phyloP scores from a whole-genome alignment of 495 filamentous ascomycete species.

The Neurospora sp. region DNA sequence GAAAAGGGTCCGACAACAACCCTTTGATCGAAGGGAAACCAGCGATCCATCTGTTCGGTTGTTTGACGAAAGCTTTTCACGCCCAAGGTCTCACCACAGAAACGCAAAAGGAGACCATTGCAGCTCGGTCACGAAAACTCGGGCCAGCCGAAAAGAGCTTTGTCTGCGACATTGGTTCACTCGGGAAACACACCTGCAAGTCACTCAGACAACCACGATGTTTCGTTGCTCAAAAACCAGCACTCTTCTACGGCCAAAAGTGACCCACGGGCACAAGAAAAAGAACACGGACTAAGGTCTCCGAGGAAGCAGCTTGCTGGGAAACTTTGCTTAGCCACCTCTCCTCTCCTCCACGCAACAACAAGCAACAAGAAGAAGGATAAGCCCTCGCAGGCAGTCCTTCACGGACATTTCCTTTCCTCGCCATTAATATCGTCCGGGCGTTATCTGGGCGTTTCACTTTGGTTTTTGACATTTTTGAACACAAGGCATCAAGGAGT shows the following conservation, averaged over 20 bases:
- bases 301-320: neutral
- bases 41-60: neutral
- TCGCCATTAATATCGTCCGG: neutral
- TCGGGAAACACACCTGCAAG: neutral
- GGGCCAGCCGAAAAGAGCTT: neutral
- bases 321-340: neutral
- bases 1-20: neutral
- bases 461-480: neutral
- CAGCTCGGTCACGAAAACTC: neutral
- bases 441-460: neutral
- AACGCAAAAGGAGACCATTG: neutral
- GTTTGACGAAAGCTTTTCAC: neutral
- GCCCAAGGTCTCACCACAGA: neutral
- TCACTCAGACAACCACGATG: neutral
- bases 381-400: neutral
- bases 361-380: neutral
- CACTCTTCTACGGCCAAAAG: neutral
- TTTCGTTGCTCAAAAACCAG: neutral
- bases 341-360: neutral
- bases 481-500: neutral
- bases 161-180: neutral
- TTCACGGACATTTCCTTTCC: neutral
- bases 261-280: neutral
- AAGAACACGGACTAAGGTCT: neutral
- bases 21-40: neutral